Evolutionary conservation across 805 yeast genomes (phyloP), one percentile per base, ranked within the genome.

Genomic region (Kurtzmaniella cleridarum): DNA sequence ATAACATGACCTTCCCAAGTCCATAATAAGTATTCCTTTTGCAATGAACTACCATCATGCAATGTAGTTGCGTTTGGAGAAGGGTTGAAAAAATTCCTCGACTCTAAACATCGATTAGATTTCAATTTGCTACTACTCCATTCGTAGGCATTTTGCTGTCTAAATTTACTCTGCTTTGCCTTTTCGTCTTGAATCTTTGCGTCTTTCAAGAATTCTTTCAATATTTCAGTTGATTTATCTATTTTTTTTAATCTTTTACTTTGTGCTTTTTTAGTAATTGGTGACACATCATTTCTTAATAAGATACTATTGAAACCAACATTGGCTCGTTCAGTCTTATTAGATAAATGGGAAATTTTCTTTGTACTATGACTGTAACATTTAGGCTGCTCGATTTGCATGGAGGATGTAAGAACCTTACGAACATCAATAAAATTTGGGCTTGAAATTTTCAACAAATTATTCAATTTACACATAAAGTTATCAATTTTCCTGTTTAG

Each of bases 61-160:
- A 31, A 7, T 16, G 32, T 20, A 35, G 31, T 23, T 27, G 35
- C 30, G 38, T 43, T 27, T 23, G 42, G 23, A 14, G 43, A 48
- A 3, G 79, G 76, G n/a, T 71, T 63, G 51, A 75, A 75, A 42
- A 73, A 74, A 38, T 68, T 69, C 6, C 58, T 52, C 12, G 59
- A 48, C 35, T 64, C 73, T 11, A 77, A 45, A 0, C 76, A 56
- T 32, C 71, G 53, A 5, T 70, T 62, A n/a, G 60, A 48, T 13
- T 57, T 50, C 30, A 50, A 46, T 46, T 61, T 57, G 31, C 64
- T 57, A 28, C 49, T 61, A 30, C 75, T 66, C 75, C 78, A 75
- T 38, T 77, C 81, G 42, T 61, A 76, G 0, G 82, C 79, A 30
- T 67, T 65, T 29, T 61, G 51, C 34, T 71, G 73, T 28, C 78